phyloP scores from a whole-genome alignment of 2,329 filamentous ascomycete genomes.

The Diaporthe australafricana region DNA sequence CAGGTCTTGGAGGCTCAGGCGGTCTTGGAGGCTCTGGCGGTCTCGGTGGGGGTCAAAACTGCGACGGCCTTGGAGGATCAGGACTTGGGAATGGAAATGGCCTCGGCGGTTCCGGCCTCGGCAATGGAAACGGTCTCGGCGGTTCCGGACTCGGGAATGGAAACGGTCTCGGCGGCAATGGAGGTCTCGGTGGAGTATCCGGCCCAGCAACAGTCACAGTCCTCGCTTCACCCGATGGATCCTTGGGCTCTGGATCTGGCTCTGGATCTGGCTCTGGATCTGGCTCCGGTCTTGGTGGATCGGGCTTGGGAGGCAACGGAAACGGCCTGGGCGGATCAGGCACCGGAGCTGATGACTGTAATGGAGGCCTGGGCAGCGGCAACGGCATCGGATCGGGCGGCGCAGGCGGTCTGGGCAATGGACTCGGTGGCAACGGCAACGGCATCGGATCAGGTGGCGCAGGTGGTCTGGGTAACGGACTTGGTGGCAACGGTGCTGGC shows the following conservation, averaged over 20 bases:
- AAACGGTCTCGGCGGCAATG: slow-evolving; percentile 28
- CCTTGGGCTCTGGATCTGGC: slow-evolving; percentile 21
- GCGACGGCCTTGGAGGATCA: slow-evolving; percentile 15
- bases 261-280: not conserved
- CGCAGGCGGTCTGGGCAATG: slow-evolving; percentile 4
- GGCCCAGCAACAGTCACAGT: slow-evolving; percentile 33
- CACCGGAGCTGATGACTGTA: slow-evolving; percentile 11
- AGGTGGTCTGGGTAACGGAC: slow-evolving; percentile 16
- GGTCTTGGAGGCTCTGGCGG: slow-evolving; percentile 19
- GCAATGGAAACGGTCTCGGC: too few relatives aligned
- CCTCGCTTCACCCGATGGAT: slow-evolving; percentile 19
- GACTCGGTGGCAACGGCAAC: slow-evolving; percentile 17
- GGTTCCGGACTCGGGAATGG: slow-evolving; percentile 24
- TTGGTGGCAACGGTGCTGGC: slow-evolving; percentile 20
- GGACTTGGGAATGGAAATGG: slow-evolving; percentile 30
- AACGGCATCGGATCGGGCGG: slow-evolving; percentile 15
- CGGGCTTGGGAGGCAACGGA: slow-evolving; percentile 15
- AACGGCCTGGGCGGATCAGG: slow-evolving; percentile 27
- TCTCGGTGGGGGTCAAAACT: slow-evolving; percentile 15
- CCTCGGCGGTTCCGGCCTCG: slow-evolving; percentile 28
- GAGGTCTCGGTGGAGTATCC: slow-evolving; percentile 28
- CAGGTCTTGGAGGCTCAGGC: slow-evolving; percentile 14
- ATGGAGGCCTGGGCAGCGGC: slow-evolving; percentile 7
- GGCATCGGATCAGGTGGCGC: slow-evolving; percentile 3
- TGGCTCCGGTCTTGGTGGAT: slow-evolving; percentile 30